These are phyloP conservation scores for Orbilia ellipsospora DNA, from an alignment of 2,329 filamentous ascomycete genomes.

Conservation along the genomic window DNA sequence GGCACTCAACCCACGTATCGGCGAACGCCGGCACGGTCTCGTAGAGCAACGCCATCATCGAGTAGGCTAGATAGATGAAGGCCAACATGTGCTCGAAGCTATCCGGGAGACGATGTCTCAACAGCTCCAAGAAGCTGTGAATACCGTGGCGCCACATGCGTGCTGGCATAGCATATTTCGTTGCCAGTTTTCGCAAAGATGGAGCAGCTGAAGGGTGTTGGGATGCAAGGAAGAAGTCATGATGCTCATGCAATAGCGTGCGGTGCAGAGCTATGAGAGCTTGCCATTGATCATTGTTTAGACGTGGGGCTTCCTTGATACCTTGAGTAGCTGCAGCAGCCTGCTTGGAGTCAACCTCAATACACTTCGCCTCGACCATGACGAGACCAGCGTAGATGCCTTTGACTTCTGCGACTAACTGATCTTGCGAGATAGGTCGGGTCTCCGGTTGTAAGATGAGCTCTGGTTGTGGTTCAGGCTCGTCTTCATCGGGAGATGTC, in stretches of 20 bases:
- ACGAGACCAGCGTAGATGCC: slow-evolving; percentile 84
- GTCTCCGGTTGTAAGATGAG: slow-evolving; percentile 72
- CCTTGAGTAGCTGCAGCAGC: slow-evolving; percentile 64
- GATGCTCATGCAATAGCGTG: slow-evolving; percentile 82
- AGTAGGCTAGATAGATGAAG: slow-evolving; percentile 89
- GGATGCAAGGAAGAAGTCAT: slow-evolving; percentile 85
- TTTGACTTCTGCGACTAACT: slow-evolving; percentile 83
- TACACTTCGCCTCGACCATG: slow-evolving; percentile 88
- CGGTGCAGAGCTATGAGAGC: slow-evolving; percentile 83
- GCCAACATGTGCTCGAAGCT: slow-evolving; percentile 89
- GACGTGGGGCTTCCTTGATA: slow-evolving; percentile 57
- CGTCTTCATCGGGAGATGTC: slow-evolving; percentile 28
- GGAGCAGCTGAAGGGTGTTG: slow-evolving; percentile 83
- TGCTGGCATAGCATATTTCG: slow-evolving; percentile 89
- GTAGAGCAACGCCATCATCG: slow-evolving; percentile 86
- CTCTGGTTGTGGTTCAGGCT: slow-evolving; percentile 58
- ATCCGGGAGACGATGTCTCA: slow-evolving; percentile 77
- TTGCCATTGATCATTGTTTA: slow-evolving; percentile 81
- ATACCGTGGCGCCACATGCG: slow-evolving; percentile 96
- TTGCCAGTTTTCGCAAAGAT: slow-evolving; percentile 74
- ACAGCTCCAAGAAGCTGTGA: slow-evolving; percentile 81
- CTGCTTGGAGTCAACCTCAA: slow-evolving; percentile 79
- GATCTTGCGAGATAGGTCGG: slow-evolving; percentile 77
- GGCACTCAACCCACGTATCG: slow-evolving; percentile 92
- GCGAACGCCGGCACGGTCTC: slow-evolving; percentile 86